A percentile compares a stretch with the other conserved stretches of the same genome.
Evolutionary conservation across 148 eudicot genomes (phyloP).

Genomic region (Euryodendron excelsum): DNA sequence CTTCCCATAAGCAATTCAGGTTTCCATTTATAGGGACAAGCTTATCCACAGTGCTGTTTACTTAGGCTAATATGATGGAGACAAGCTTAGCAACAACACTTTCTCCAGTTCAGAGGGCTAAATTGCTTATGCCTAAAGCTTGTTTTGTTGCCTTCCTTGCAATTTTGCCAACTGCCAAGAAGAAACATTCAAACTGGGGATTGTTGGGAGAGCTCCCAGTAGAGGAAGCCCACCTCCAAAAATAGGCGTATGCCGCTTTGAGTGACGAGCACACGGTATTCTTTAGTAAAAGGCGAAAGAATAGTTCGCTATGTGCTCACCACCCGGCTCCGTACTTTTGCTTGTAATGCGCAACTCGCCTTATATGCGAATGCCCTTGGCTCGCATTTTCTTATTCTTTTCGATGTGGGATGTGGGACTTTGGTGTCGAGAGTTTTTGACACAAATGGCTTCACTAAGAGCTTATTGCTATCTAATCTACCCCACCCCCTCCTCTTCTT

Average conservation of each 20-base stretch:
- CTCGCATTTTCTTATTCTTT: neutral
- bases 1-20: neutral
- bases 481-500: neutral
- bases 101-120: neutral
- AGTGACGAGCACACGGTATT: constrained; percentile 28
- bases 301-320: constrained; percentile 38
- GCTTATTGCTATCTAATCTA: neutral
- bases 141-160: neutral
- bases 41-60: neutral
- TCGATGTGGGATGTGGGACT: neutral
- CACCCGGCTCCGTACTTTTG: constrained; percentile 10
- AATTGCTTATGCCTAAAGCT: neutral
- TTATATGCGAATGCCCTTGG: neutral
- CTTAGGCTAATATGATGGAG: neutral
- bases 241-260: constrained; percentile 25
- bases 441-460: no score
- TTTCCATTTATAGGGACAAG: neutral
- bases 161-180: neutral
- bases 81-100: neutral
- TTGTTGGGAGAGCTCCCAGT: no score
- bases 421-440: neutral
- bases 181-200: neutral
- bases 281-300: constrained; percentile 44
- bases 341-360: neutral
- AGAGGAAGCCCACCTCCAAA: constrained; percentile 6